Conservation (phyloP, 2,329 filamentous ascomycete genomes). For the Intubia oerlemansii region DNA sequence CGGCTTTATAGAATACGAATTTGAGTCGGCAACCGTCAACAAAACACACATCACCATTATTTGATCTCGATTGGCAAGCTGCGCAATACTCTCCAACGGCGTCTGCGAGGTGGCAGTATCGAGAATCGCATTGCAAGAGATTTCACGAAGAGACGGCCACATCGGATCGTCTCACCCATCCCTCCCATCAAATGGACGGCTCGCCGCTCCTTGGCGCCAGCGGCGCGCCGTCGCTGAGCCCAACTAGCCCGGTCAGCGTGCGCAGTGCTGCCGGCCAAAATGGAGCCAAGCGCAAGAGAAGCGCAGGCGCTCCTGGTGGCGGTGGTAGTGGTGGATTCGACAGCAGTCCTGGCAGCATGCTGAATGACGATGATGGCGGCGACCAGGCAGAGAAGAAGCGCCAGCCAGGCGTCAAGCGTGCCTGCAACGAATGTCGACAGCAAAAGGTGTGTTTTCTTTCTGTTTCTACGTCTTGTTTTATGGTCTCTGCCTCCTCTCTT, state of each 20-base stretch:
- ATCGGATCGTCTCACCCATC: too few relatives aligned
- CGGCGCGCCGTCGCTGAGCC: slow-evolving; percentile 18
- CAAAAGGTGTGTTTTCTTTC: slow-evolving; percentile 53
- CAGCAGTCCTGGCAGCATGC: slow-evolving; percentile 38
- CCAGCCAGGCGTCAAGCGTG: slow-evolving; percentile 52
- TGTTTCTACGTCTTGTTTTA: slow-evolving; percentile 2
- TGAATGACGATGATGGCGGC: slow-evolving; percentile 23
- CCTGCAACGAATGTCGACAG: slow-evolving; percentile 69
- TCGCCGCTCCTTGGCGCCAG: slow-evolving; percentile 14
- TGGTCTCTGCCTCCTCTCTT: neutral
- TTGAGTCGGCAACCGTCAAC: too few relatives aligned
- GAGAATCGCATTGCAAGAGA: too few relatives aligned
- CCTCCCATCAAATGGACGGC: slow-evolving; percentile 13
- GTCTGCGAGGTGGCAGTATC: too few relatives aligned
- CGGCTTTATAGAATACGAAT: too few relatives aligned
- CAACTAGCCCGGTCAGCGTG: slow-evolving; percentile 32
- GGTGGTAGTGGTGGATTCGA: slow-evolving; percentile 28
- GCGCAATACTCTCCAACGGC: too few relatives aligned
- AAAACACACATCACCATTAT: too few relatives aligned
- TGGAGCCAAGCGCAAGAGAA: slow-evolving; percentile 38
- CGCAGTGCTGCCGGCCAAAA: slow-evolving; percentile 23
- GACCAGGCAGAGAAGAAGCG: slow-evolving; percentile 37
- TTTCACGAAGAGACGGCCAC: too few relatives aligned
- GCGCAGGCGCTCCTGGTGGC: slow-evolving; percentile 13
- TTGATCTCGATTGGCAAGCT: too few relatives aligned